Evolutionary conservation across 78 protist species (phyloP).

Genomic region (Reticulomyxa filosa): DNA sequence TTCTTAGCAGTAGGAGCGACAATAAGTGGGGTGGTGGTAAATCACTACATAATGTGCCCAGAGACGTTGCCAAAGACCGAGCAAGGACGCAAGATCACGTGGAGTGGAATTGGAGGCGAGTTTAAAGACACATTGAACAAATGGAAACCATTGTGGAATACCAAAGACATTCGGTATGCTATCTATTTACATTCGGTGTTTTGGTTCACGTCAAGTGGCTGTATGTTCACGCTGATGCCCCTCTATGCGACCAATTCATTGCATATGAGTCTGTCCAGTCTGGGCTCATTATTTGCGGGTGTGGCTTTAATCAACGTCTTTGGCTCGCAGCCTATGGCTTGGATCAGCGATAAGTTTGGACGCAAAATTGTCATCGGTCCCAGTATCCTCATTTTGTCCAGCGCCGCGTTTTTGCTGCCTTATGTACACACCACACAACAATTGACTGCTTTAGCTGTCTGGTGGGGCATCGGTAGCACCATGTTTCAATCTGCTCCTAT

Average conservation of each 20-base stretch:
- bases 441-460: neutral
- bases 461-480: constrained; percentile 5
- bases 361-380: constrained; percentile 3
- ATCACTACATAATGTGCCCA: neutral
- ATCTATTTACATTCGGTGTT: neutral
- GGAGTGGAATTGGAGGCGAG: neutral
- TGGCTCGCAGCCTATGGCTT: constrained; percentile 10
- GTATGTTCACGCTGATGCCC: constrained; percentile 6
- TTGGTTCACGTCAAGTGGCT: neutral
- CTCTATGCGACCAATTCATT: neutral
- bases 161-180: neutral
- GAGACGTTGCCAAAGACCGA: constrained; percentile 5
- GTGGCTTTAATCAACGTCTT: neutral
- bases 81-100: neutral
- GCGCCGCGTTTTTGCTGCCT: neutral
- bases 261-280: neutral
- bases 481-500: neutral
- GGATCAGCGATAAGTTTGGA: neutral
- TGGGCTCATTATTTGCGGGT: neutral
- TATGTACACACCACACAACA: neutral
- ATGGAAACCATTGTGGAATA: neutral
- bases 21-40: neutral
- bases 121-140: neutral
- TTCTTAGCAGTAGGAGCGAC: neutral
- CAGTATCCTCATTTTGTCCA: neutral